These are phyloP conservation scores for Pichia eremophila DNA, from an alignment of 805 yeast genomes.

Conservation along the genomic window DNA sequence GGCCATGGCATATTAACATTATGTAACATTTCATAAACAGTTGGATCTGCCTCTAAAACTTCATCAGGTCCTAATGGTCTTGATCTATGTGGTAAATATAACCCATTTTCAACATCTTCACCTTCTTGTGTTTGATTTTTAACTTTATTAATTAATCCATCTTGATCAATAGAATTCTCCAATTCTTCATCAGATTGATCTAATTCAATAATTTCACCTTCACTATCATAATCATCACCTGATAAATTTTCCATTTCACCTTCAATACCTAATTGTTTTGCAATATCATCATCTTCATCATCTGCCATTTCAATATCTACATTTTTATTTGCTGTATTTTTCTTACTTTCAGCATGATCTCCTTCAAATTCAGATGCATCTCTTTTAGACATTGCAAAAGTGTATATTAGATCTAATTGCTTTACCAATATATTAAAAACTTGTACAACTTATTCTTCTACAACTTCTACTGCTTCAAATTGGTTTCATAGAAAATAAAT, in stretches of 20 bases:
- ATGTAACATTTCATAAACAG: slow-evolving; percentile 94
- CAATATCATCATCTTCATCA: slow-evolving; percentile 27
- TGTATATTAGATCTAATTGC: too few species aligned
- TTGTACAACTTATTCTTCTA: too few species aligned
- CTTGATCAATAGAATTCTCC: slow-evolving; percentile 45
- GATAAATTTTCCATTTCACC: slow-evolving; percentile 76
- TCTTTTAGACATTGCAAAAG: slow-evolving; percentile 28
- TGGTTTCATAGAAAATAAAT: neutral
- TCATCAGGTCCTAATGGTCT: slow-evolving; percentile 93
- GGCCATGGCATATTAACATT: slow-evolving; percentile 96
- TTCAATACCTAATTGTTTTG: slow-evolving; percentile 48
- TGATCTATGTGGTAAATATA: slow-evolving; percentile 83
- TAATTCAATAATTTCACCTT: slow-evolving; percentile 77
- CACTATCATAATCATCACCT: slow-evolving; percentile 90
- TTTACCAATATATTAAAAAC: too few species aligned
- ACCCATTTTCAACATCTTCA: slow-evolving; percentile 23
- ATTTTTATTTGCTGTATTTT: slow-evolving; percentile 7
- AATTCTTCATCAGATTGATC: slow-evolving; percentile 51
- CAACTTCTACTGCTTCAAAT: too few species aligned
- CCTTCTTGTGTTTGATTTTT: slow-evolving; percentile 24
- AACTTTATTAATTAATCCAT: slow-evolving; percentile 45
- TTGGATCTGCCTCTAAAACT: slow-evolving; percentile 91
- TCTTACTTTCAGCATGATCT: slow-evolving; percentile 11
- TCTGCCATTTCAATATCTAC: slow-evolving; percentile 17
- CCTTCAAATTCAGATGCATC: slow-evolving; percentile 19